Evolutionary conservation across 75 land plant genomes (phyloP), one percentile per base, ranked within the genome.

Genomic region (Picea glauca): DNA sequence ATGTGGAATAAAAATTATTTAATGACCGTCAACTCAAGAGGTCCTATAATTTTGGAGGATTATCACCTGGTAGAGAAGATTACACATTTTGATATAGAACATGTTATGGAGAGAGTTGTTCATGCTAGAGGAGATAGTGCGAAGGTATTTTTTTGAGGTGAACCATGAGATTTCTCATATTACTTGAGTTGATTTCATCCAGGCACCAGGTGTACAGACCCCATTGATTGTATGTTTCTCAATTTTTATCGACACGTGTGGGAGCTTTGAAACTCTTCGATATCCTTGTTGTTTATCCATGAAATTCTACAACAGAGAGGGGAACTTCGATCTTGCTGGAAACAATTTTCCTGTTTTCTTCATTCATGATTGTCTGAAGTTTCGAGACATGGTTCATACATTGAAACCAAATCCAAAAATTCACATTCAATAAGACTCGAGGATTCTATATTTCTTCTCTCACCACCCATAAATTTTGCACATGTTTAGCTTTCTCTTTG

Each of bases 61-160:
- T 93, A 93, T 58, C 93, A 93, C 75, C 76, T 93, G 60, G 80
- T 93, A 33, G 96, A 93, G 82, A 93, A 93, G 81, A 35, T 93
- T 43, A 91, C 96, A 14, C 84, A 93, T 46, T 93, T 93, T 78
- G 91, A 89, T 26, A 77, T 93, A 26, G 93, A 93, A 75, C 32
- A 96, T 17, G 85, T 93, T 35, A 96, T 96, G 12, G 98, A 95
- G 78, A 96, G 98, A 77, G 96, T 93, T 43, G 98, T 95, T 35
- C 98, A 95, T 86, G 95, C 95, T 58, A 80, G 93, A 58, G 95
- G 95, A 76, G 95, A 93, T 14, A 89, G 93, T 74, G 95, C 91
- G 1, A 91, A 93, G 79, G 95, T 26, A 93, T 13, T 91, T 91
- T 75, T 93, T 93, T 74, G 95, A 93, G 81, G 93, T 89, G 32